Base-by-base conservation (phyloP, 2,329 filamentous ascomycete genomes). In the Colletotrichum plurivorum region DNA sequence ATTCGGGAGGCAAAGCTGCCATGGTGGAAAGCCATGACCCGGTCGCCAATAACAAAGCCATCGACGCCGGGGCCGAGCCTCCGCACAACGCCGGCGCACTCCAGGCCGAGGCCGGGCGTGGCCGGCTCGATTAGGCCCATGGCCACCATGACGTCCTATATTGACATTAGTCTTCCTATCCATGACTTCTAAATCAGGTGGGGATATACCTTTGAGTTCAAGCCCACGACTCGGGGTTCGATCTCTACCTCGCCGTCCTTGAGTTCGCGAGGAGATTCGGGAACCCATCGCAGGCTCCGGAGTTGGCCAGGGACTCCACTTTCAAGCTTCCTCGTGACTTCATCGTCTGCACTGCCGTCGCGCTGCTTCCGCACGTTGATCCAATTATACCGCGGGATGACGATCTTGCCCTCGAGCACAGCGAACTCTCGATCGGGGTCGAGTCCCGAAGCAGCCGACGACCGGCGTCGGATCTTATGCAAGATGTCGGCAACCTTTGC, bases 1-100 rank as follows among this genome's bases (percentile, higher is more conserved):
- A 83, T 78, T 0, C 70, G 68, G 58, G 8, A 82, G 80, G 1
- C 77, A 48, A 48, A 48, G n/a, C 56, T 16, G 25, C 56, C 25
- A 45, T 59, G 56, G 7, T 20, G 25, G n/a, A 75, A 58, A 83
- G 56, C 56, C 56, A 59, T 59, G 27, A 46, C 49, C 13, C 59
- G 48, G 36, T 62, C 80, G 20, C 81, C 81, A 0, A 73, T 51
- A 0, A 56, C 56, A 15, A 81, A 68, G 2, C 54, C 16, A 5
- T 59, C 41, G 3, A 74, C 73, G 6, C 13, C 22, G 0, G 75
- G 31, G 18, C 75, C 76, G 2, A 74, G 63, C 15, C 58, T 58
- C 4, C 49, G 68, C 12, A 77, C 68, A 12, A 76, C 60, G 10
- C 75, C 76, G 12, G 75, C 71, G 9, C 71, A 73, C 67, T 83